Evolutionary conservation across 345 rosid species (phyloP).

Genomic region (Odontarrhena argentea): DNA sequence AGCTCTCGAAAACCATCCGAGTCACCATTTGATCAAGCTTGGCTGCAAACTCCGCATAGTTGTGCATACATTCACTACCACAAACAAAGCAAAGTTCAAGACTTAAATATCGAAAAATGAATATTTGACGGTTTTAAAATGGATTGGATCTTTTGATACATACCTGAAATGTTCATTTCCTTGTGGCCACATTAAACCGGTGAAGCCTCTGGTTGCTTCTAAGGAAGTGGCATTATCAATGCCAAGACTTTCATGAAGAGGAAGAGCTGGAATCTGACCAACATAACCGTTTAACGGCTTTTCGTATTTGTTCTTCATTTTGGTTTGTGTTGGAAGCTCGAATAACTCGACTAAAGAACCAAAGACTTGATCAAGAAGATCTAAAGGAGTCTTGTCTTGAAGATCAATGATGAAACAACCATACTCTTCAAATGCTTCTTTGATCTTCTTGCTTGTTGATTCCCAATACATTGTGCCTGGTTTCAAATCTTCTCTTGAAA

Average conservation of each 20-base stretch:
- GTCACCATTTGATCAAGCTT: constrained; percentile 56
- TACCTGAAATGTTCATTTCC: constrained; percentile 52
- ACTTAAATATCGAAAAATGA: background rate
- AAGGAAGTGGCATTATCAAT: constrained; percentile 42
- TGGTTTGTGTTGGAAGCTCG: constrained; percentile 38
- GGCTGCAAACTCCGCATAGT: constrained; percentile 41
- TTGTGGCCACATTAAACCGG: constrained; percentile 54
- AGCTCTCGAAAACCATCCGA: constrained; percentile 60
- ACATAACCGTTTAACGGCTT: constrained; percentile 48
- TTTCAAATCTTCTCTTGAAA: constrained; percentile 41
- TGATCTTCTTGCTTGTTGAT: constrained; percentile 33
- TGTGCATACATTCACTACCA: constrained; percentile 37
- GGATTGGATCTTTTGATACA: background rate
- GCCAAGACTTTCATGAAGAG: constrained; percentile 55
- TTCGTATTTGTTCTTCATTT: constrained; percentile 45
- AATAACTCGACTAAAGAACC: constrained; percentile 36
- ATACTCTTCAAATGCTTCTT: constrained; percentile 33
- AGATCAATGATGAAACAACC: constrained; percentile 46
- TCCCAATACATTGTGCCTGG: constrained; percentile 37
- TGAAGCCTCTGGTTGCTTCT: constrained; percentile 45
- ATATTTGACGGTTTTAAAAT: background rate
- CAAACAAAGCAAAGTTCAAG: constrained; percentile 1
- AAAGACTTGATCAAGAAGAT: constrained; percentile 38
- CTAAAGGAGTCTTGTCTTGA: constrained; percentile 36
- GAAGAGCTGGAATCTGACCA: constrained; percentile 42